Evolutionary conservation across 2,329 filamentous ascomycete genomes (phyloP), one percentile per base, ranked within the genome.

Genomic region (Epicoccum sorghinum): DNA sequence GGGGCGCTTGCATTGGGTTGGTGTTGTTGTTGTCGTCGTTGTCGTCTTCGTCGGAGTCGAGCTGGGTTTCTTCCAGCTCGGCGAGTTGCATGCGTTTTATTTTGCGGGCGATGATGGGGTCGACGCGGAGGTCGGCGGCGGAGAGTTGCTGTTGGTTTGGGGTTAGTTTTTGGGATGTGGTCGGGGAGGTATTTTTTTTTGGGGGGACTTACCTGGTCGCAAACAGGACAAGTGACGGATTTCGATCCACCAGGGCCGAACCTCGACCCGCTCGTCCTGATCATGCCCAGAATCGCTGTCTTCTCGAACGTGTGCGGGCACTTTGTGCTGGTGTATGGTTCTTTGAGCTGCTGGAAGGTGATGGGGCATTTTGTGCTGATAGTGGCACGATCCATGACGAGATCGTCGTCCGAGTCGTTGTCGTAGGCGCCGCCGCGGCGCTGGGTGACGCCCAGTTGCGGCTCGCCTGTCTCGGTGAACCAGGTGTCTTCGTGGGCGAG

Each of bases 281-380:
- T 80, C 69, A 79, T 87, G 38, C 85, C 81, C 23, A 83, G 52
- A 35, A 93, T 87, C 0, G 85, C 84, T 1, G 70, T 66, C 70
- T 84, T 87, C 67, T 93, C 88, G 68, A 90, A 93, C 0, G 83
- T 86, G 70, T 93, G 89, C 50, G 83, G 86, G 77, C 89, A 93
- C 60, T 84, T 83, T 12, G 69, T 76, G 63, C 84, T 89, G 50
- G 83, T 89, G 65, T 84, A 86, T 0, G 89, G 89, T 47, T 90
- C 82, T 37, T 78, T 76, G 77, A 91, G 86, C 39, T 82, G 78
- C 46, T 79, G 78, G 60, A 91, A 77, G 0, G 88, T 89, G 18
- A 93, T 71, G 0, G 89, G 88, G 65, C 89, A 93, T 63, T 84
- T 87, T 29, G 88, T 83, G 70, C 84, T 88, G 47, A 86, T 80